Conservation (phyloP, 495 filamentous ascomycete species). For the Aspergillus sparsus region DNA sequence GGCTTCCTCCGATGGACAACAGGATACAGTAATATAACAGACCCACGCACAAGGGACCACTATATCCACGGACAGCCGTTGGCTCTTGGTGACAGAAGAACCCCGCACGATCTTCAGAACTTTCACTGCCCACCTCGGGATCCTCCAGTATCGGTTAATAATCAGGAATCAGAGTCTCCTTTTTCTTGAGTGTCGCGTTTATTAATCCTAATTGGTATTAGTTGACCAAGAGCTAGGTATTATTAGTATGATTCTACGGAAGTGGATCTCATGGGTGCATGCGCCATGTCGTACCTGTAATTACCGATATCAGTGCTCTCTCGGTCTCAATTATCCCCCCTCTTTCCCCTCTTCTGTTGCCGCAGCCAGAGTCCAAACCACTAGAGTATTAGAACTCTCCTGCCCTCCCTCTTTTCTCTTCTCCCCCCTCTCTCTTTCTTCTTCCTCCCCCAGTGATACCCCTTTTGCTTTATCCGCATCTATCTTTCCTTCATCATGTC, state of each 20-base stretch:
- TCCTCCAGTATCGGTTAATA: not conserved
- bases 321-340: slow-evolving; percentile 2
- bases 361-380: not conserved
- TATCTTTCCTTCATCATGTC: slow-evolving; percentile 34
- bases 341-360: slow-evolving; percentile 3
- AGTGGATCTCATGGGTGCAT: not conserved
- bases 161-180: not conserved
- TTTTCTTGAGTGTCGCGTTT: not conserved
- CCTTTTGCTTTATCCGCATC: slow-evolving; percentile 12
- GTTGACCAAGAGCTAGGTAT: not conserved
- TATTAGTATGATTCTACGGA: not conserved
- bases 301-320: not conserved
- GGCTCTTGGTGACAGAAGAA: not conserved
- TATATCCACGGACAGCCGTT: not conserved
- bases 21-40: not conserved
- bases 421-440: slow-evolving; percentile 15
- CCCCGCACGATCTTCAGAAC: not conserved
- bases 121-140: slow-evolving; percentile 2
- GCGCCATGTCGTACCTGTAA: not conserved
- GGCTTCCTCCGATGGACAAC: not conserved
- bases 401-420: slow-evolving; percentile 7
- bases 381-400: slow-evolving; percentile 1
- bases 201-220: not conserved
- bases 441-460: slow-evolving; percentile 22
- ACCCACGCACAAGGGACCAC: too few species aligned